These are phyloP conservation scores for Fusarium sp. DNA, from an alignment of 2,329 filamentous ascomycete species.

Conservation along the genomic window DNA sequence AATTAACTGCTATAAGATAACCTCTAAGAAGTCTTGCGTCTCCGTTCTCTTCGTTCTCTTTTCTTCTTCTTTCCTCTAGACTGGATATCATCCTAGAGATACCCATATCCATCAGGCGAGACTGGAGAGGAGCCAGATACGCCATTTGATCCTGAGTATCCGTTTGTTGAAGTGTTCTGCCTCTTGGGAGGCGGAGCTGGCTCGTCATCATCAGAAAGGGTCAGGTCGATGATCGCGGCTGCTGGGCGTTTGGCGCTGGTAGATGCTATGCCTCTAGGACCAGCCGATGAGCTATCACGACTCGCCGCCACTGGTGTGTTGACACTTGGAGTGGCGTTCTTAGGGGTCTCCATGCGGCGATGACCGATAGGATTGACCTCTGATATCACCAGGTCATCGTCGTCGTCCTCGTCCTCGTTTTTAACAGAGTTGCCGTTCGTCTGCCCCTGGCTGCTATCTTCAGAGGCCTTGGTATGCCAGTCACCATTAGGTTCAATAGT, in stretches of 20 bases:
- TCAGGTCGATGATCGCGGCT: conserved; percentile 69
- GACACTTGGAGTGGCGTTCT: conserved; percentile 50
- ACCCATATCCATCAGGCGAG: conserved; percentile 29
- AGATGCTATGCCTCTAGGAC: conserved; percentile 50
- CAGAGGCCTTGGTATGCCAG: conserved; percentile 67
- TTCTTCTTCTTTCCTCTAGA: conserved; percentile 21
- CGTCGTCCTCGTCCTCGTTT: conserved; percentile 55
- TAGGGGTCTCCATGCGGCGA: conserved; percentile 53
- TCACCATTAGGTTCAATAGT: conserved; percentile 87
- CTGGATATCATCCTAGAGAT: conserved; percentile 38
- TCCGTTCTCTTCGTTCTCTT: conserved; percentile 25
- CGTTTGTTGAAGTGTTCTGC: conserved; percentile 50
- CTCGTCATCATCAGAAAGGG: conserved; percentile 63
- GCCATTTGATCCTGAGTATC: conserved; percentile 32
- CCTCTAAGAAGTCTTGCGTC: conserved; percentile 31
- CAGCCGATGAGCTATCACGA: conserved; percentile 51
- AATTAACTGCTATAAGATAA: conserved; percentile 3
- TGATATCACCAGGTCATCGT: conserved; percentile 64
- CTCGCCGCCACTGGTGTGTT: conserved; percentile 54
- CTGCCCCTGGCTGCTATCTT: conserved; percentile 46
- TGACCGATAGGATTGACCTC: conserved; percentile 53
- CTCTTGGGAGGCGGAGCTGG: conserved; percentile 61
- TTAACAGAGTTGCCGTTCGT: conserved; percentile 45
- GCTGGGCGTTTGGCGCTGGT: conserved; percentile 61
- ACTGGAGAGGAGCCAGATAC: conserved; percentile 41